Conservation (phyloP, 2,329 filamentous ascomycete genomes). For the Drechslerella stenobrocha region DNA sequence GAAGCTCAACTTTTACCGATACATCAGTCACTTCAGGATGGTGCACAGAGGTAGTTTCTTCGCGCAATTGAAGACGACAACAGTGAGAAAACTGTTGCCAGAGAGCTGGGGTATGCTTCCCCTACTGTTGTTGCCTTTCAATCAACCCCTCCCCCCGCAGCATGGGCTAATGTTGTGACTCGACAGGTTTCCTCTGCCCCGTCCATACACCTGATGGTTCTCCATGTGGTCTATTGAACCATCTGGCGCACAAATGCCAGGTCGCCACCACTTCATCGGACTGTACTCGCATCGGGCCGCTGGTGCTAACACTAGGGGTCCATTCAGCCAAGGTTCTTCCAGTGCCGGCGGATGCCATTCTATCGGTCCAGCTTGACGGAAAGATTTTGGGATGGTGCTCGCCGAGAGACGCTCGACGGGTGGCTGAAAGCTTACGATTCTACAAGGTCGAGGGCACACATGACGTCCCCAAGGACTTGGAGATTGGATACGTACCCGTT, state of each 20-base stretch:
- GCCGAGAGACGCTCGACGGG: constrained; percentile 76
- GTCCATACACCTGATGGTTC: constrained; percentile 96
- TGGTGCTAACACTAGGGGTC: constrained; percentile 79
- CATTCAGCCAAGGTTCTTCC: constrained; percentile 68
- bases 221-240: constrained; percentile 91
- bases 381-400: constrained; percentile 87
- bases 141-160: too few relatives aligned
- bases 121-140: too few relatives aligned
- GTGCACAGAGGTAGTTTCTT: constrained; percentile 99
- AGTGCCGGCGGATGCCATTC: constrained; percentile 77
- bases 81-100: constrained; percentile 89
- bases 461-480: constrained; percentile 77
- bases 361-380: constrained; percentile 88
- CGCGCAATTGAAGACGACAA: constrained; percentile 93
- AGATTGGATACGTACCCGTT: constrained; percentile 87
- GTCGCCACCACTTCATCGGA: constrained; percentile 77
- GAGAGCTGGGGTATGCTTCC: constrained; percentile 78
- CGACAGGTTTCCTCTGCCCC: constrained; percentile 77
- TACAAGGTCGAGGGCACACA: constrained; percentile 93
- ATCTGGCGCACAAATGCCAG: constrained; percentile 91
- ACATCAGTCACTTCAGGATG: constrained; percentile 99
- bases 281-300: constrained; percentile 71
- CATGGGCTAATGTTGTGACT: neutral
- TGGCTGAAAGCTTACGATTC: constrained; percentile 83
- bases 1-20: constrained; percentile 98